A percentile compares a stretch with the other conserved stretches of the same genome.
These are phyloP conservation scores for Exophiala spinifera DNA, from an alignment of 2,329 filamentous ascomycete species.

Conservation along the genomic window DNA sequence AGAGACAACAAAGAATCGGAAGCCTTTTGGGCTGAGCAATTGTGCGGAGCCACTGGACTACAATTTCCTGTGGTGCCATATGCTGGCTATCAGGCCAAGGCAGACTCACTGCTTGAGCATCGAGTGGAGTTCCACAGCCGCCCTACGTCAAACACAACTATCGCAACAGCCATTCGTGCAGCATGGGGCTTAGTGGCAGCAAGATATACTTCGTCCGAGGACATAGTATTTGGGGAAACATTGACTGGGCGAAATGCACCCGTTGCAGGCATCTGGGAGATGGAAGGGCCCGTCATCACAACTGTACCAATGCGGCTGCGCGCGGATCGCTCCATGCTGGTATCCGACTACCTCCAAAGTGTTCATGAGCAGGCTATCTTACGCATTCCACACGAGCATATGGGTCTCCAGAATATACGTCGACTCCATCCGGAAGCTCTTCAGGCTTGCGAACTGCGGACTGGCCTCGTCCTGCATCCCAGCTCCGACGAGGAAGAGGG, in stretches of 20 bases:
- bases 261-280: conserved; percentile 36
- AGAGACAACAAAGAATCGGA: conserved; percentile 18
- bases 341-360: conserved; percentile 51
- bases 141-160: conserved; percentile 21
- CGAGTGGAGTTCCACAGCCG: neutral
- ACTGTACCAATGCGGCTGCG: conserved; percentile 43
- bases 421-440: conserved; percentile 49
- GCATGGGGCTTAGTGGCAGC: conserved; percentile 48
- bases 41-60: conserved; percentile 14
- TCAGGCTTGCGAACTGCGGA: conserved; percentile 48
- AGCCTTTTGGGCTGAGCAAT: conserved; percentile 22
- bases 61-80: conserved; percentile 20
- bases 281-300: conserved; percentile 42
- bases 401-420: conserved; percentile 52
- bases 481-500: neutral
- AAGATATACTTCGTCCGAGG: conserved; percentile 46
- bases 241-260: conserved; percentile 37
- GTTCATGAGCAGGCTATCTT: conserved; percentile 56
- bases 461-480: conserved; percentile 16
- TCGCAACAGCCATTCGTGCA: conserved; percentile 40
- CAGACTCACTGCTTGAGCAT: conserved; percentile 11
- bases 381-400: conserved; percentile 63
- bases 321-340: conserved; percentile 37
- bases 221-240: conserved; percentile 48
- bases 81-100: conserved; percentile 12